Evolutionary conservation across 2,329 filamentous ascomycete genomes (phyloP), one percentile per base, ranked within the genome.

Genomic region (Fusarium vanettenii): DNA sequence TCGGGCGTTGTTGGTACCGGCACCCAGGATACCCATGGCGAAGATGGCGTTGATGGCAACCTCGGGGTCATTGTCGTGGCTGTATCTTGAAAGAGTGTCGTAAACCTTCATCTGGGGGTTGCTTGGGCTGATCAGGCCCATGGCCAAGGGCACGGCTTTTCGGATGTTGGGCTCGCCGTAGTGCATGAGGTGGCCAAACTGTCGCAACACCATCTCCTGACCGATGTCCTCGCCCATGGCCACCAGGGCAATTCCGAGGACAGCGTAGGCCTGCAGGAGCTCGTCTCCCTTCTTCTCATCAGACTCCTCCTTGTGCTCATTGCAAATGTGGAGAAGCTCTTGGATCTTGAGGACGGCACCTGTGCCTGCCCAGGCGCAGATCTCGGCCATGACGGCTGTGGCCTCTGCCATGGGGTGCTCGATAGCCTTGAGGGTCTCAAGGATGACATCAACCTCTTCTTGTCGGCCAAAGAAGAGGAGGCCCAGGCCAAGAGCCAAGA

Each of bases 71-170:
- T 97, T 99, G 86, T 99, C 97, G 89, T 99, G 97, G 74, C 94
- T 97, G 89, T 99, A 99, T 81, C 97, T 90, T 61, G 97, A 99
- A 13, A 99, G 88, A 1, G 97, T 99, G 83, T 99, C 97, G 86
- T 99, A 99, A 57, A 99, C 94, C 89, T 98, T 99, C 96, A 99
- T 99, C 83, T 99, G 97, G 13, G 97, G 97, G 86, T 99, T 99
- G 86, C 95, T 98, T 14, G 97, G 95, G 85, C 94, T 98, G 81
- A 99, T 93, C 64, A 99, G 89, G 80, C 95, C 97, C 95, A 99
- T 97, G 29, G 97, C 97, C 64, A 99, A 89, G 39, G 97, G 97
- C 33, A 99, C 97, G 22, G 95, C 96, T 81, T 97, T 97, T 72
- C 97, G 93, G 79, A 99, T 99, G 82, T 99, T 98, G 81, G 95